Evolutionary conservation across 1,284 basidiomycete species (phyloP).

Genomic region (Cryptococcus floricola): DNA sequence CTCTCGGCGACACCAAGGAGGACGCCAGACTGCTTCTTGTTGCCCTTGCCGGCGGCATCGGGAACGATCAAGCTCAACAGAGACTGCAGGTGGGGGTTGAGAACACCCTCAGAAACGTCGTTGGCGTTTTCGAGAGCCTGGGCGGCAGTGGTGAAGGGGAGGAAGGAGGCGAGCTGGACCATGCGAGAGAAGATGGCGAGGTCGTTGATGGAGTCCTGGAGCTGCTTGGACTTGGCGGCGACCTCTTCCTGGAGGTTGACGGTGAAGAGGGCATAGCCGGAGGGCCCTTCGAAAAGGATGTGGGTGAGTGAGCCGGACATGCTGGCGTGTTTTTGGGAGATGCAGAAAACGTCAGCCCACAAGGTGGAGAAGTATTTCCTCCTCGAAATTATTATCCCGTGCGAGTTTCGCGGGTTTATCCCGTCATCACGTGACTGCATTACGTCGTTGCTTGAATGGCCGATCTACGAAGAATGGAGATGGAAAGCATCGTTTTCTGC

Average conservation of each 20-base stretch:
- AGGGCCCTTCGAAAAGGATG: slow-evolving; percentile 89
- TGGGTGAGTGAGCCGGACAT: slow-evolving; percentile 62
- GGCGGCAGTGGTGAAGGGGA: slow-evolving; percentile 91
- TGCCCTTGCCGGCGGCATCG: slow-evolving; percentile 53
- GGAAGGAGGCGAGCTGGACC: slow-evolving; percentile 86
- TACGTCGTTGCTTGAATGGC: too few relatives aligned
- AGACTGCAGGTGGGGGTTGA: slow-evolving; percentile 82
- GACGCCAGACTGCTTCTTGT: slow-evolving; percentile 68
- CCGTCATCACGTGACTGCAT: too few relatives aligned
- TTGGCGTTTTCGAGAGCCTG: slow-evolving; percentile 96
- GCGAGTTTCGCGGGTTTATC: too few relatives aligned
- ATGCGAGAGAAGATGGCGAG: slow-evolving; percentile 90
- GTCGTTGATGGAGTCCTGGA: slow-evolving; percentile 83
- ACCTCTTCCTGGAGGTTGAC: slow-evolving; percentile 86
- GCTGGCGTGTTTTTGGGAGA: slow-evolving; percentile 5
- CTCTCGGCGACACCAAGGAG: slow-evolving; percentile 80
- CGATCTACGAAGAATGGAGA: too few relatives aligned
- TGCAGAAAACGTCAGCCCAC: too few relatives aligned
- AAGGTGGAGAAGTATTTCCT: too few relatives aligned
- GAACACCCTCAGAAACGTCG: slow-evolving; percentile 92
- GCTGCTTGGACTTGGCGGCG: slow-evolving; percentile 72
- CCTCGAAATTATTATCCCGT: too few relatives aligned
- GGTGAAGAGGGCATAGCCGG: slow-evolving; percentile 92
- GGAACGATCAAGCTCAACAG: slow-evolving; percentile 85
- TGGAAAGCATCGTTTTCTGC: too few relatives aligned